These are phyloP conservation scores for Pestalotiopsis sp. DNA, from an alignment of 2,329 filamentous ascomycete species.

Conservation along the genomic window DNA sequence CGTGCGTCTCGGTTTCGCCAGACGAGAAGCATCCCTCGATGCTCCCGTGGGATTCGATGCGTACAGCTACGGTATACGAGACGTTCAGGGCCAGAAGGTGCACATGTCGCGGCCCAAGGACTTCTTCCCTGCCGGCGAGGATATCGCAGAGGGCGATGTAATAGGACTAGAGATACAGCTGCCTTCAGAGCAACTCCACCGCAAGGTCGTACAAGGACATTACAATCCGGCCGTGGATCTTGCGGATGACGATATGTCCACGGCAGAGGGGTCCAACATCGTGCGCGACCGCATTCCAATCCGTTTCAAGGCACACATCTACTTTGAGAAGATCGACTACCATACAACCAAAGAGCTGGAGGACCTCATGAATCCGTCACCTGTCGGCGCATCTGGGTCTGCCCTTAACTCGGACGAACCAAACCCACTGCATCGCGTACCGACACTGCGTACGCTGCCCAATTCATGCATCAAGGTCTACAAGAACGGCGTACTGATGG, in stretches of 20 bases:
- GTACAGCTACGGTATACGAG: slow-evolving; percentile 91
- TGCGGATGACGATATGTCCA: slow-evolving; percentile 55
- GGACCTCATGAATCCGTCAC: slow-evolving; percentile 73
- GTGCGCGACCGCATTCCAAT: slow-evolving; percentile 95
- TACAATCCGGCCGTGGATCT: slow-evolving; percentile 85
- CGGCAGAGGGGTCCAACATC: slow-evolving; percentile 71
- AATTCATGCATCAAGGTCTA: slow-evolving; percentile 85
- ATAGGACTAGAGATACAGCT: slow-evolving; percentile 87
- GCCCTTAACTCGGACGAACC: slow-evolving; percentile 51
- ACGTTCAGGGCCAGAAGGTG: slow-evolving; percentile 86
- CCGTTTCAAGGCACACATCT: slow-evolving; percentile 88
- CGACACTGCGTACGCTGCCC: slow-evolving; percentile 82
- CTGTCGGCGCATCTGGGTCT: slow-evolving; percentile 42
- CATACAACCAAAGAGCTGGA: slow-evolving; percentile 86
- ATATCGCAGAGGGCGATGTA: slow-evolving; percentile 86
- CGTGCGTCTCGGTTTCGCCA: slow-evolving; percentile 84
- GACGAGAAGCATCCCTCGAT: slow-evolving; percentile 78
- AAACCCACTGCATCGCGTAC: slow-evolving; percentile 69
- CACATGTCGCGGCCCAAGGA: slow-evolving; percentile 92
- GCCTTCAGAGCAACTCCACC: slow-evolving; percentile 80
- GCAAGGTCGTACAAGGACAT: slow-evolving; percentile 81
- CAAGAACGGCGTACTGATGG: slow-evolving; percentile 86
- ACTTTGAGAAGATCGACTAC: slow-evolving; percentile 92
- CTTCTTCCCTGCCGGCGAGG: slow-evolving; percentile 77
- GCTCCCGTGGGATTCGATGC: slow-evolving; percentile 84